Percentiles rank a stretch among this genome's conserved stretches.
These are phyloP conservation scores for Pistacia vera DNA, from an alignment of 345 rosid genomes.

Conservation along the genomic window DNA sequence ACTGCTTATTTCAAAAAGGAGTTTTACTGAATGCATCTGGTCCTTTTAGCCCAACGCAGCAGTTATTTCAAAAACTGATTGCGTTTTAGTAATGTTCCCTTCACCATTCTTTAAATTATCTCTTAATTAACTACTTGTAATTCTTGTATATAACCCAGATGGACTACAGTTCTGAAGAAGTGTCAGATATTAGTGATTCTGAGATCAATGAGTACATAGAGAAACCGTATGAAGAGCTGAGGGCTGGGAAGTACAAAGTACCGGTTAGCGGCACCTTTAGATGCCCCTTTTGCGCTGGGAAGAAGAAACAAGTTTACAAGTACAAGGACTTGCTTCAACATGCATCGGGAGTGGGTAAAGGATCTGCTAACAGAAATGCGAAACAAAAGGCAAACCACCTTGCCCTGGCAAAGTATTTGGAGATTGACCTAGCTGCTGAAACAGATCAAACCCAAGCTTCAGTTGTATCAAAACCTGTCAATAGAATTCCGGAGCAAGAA, in stretches of 20 bases:
- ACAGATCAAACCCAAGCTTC: constrained; percentile 33
- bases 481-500: constrained; percentile 26
- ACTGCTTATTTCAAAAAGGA: neutral
- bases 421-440: constrained; percentile 59
- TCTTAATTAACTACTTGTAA: neutral
- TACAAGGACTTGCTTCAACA: constrained; percentile 79
- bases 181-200: constrained; percentile 81
- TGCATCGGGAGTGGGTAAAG: constrained; percentile 85
- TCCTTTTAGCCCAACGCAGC: neutral
- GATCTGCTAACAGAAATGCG: constrained; percentile 70
- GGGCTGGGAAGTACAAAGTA: constrained; percentile 54
- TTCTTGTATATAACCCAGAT: constrained; percentile 32
- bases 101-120: neutral
- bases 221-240: constrained; percentile 60
- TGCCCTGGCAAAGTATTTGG: constrained; percentile 70
- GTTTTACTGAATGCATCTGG: neutral
- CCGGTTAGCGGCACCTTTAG: constrained; percentile 58
- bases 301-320: constrained; percentile 86
- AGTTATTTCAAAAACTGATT: too few relatives aligned
- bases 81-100: neutral
- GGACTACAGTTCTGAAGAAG: constrained; percentile 67
- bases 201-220: constrained; percentile 61
- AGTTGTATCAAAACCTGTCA: constrained; percentile 27
- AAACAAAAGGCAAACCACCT: constrained; percentile 77
- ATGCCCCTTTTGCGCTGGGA: constrained; percentile 88